Evolutionary conservation across 129 eudicot species (phyloP).

Genomic region (Smallanthus sonchifolius): DNA sequence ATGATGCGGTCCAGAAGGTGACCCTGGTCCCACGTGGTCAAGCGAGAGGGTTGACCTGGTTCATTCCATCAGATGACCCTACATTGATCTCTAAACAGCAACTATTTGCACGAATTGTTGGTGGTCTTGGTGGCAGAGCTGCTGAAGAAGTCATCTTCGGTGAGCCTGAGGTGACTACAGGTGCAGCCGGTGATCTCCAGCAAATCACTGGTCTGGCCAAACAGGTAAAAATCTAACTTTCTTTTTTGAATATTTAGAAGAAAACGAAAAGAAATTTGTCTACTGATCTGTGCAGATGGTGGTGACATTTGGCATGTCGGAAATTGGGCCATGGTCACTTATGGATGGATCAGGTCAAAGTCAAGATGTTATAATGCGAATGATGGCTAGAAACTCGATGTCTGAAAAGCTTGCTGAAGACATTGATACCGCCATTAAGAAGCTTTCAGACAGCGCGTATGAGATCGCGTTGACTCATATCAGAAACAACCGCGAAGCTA

Average conservation of each 20-base stretch:
- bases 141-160: constrained; percentile 94
- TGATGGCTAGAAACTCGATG: constrained; percentile 99
- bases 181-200: constrained; percentile 94
- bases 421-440: constrained; percentile 83
- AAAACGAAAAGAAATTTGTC: not conserved
- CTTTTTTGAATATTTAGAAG: not conserved
- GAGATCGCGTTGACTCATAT: constrained; percentile 83
- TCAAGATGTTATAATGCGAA: constrained; percentile 87
- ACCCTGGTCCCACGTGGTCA: constrained; percentile 98
- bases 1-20: constrained; percentile 94
- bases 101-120: constrained; percentile 93
- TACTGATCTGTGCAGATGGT: constrained; percentile 58
- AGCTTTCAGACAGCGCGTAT: constrained; percentile 77
- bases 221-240: constrained; percentile 49
- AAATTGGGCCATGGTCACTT: constrained; percentile 95
- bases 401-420: constrained; percentile 94
- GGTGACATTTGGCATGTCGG: constrained; percentile 90
- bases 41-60: constrained; percentile 94
- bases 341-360: constrained; percentile 90
- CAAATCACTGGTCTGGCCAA: constrained; percentile 96
- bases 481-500: constrained; percentile 83
- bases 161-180: constrained; percentile 98
- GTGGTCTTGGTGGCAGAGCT: constrained; percentile 98
- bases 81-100: constrained; percentile 92
- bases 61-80: constrained; percentile 92